Conservation (phyloP, 192 early-diverging fungal species). For the Linderina pennispora region DNA sequence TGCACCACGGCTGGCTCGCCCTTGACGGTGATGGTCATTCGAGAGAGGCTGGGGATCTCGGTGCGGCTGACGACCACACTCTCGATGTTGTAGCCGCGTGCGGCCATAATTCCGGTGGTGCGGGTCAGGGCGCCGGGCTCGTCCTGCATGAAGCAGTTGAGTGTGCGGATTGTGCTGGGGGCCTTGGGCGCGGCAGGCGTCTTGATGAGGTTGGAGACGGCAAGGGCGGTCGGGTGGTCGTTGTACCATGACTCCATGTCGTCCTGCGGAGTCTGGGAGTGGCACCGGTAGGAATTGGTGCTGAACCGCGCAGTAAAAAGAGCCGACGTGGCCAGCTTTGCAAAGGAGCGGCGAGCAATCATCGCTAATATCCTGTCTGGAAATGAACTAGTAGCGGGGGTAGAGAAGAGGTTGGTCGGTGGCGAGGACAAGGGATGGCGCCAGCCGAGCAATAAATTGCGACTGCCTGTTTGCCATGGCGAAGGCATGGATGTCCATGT, state of each 20-base stretch:
- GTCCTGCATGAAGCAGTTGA: conserved; percentile 92
- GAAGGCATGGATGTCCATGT: no score
- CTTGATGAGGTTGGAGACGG: conserved; percentile 42
- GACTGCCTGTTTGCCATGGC: no score
- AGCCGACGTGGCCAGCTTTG: no score
- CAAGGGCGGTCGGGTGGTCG: conserved; percentile 20
- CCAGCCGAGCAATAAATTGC: no score
- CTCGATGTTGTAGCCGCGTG: conserved; percentile 95
- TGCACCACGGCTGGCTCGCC: conserved; percentile 77
- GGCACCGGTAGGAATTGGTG: neutral
- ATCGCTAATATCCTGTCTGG: no score
- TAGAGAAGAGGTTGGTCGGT: no score
- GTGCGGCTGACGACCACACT: conserved; percentile 94
- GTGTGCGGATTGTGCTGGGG: conserved; percentile 52
- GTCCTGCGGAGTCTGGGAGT: no score
- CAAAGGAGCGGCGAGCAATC: no score
- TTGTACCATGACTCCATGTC: neutral
- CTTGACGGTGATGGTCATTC: conserved; percentile 92
- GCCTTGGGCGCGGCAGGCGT: conserved; percentile 45
- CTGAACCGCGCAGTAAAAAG: neutral
- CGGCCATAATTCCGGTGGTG: conserved; percentile 83
- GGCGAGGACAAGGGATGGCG: no score
- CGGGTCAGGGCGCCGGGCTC: conserved; percentile 77
- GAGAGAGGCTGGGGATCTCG: conserved; percentile 82
- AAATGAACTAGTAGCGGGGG: no score